Evolutionary conservation across 768 basidiomycete species (phyloP), one percentile per base, ranked within the genome.

Genomic region (Crepidotus variabilis): DNA sequence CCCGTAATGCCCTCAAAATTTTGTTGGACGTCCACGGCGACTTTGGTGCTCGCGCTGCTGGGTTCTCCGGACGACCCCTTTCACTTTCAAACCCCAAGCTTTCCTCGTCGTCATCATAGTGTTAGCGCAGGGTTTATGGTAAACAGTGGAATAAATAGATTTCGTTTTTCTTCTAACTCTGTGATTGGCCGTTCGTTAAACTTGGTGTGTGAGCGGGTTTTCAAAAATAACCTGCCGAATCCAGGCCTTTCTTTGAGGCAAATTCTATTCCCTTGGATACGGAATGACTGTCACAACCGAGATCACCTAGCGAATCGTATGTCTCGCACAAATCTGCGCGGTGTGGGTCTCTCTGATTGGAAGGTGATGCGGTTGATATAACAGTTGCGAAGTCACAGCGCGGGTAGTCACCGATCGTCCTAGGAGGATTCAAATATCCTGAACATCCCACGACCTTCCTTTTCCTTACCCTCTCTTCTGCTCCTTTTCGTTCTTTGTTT

Each of bases 1-100:
- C 97, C 18, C 81, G 96, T 56, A 98, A 98, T 77, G 96, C 94
- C 13, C 82, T 99, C 65, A 94, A 94, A 72, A 93, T 94, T 57
- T 71, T 94, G 60, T 74, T 94, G 67, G 93, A 94, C 64, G 88
- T 92, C 36, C 91, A 92, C 71, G 90, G 90, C n/a, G 90, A 94
- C 69, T 90, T 93, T 74, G 88, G 88, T 22, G 78, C 84, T 50
- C 79, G 82, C 46, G 82, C 79, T 14, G 75, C 76, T 23, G 70
- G 70, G 24, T 56, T 50, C n/a, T 71, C 73, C 43, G 73, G 70
- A 57, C 65, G 68, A 48, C 73, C 75, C 35, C 61, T 78, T 58
- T 74, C 75, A 16, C 55, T 79, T 59, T 67, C 73, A 35, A 71
- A 74, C 57, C 76, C 75, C 51, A 75, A 68, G 60, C 69, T 74